Percentiles rank a stretch among this genome's conserved stretches.
These are phyloP conservation scores for Tetrastigma voinierianum DNA, from an alignment of 164 flowering plant species.

Conservation along the genomic window DNA sequence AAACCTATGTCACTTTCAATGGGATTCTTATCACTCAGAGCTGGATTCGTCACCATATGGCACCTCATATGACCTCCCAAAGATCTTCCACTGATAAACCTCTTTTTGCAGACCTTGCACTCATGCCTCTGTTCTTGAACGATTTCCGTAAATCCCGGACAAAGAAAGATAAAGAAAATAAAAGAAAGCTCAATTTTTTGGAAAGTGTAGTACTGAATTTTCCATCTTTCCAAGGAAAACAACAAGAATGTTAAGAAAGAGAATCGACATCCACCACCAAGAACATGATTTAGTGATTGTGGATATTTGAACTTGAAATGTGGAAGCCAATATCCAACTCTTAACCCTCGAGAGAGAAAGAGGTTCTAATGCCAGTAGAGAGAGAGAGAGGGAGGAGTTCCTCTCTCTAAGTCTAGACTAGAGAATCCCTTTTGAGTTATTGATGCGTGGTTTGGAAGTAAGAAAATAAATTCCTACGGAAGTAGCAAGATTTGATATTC, in stretches of 20 bases:
- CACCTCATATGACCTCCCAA: slow-evolving; percentile 37
- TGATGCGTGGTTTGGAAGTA: no score
- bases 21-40: background rate
- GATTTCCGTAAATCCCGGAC: slow-evolving; percentile 17
- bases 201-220: background rate
- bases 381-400: no score
- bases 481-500: no score
- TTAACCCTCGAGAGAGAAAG: no score
- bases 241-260: slow-evolving; percentile 1
- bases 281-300: slow-evolving; percentile 12
- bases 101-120: slow-evolving; percentile 31
- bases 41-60: slow-evolving; percentile 22
- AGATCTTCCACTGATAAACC: slow-evolving; percentile 26
- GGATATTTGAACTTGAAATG: background rate
- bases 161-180: slow-evolving; percentile 8
- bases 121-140: slow-evolving; percentile 19
- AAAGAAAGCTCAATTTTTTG: slow-evolving; percentile 2
- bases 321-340: no score
- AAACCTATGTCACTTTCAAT: slow-evolving; percentile 4
- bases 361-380: no score
- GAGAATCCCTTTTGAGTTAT: no score
- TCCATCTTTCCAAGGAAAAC: background rate
- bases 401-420: no score
- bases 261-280: background rate
- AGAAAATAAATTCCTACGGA: no score